Conservation (phyloP, 1,284 basidiomycete genomes). For the Trametes hirsuta region DNA sequence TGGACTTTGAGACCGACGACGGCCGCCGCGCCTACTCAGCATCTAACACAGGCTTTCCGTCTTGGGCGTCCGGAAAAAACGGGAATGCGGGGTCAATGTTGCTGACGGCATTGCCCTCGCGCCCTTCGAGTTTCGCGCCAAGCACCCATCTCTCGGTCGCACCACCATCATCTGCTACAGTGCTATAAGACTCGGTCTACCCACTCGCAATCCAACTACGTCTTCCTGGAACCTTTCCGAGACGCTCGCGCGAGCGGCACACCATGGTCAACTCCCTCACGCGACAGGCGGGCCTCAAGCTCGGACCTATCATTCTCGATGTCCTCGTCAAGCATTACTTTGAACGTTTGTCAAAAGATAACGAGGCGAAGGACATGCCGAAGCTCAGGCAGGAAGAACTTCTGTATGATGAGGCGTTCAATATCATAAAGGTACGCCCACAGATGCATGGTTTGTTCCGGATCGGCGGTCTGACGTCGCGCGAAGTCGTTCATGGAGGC, state of each 20-base stretch:
- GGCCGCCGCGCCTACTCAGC: not conserved
- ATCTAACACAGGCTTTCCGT: not conserved
- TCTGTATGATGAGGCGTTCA: conserved; percentile 83
- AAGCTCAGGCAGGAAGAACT: conserved; percentile 75
- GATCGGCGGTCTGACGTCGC: not conserved
- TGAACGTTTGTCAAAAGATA: conserved; percentile 57
- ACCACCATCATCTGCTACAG: not conserved
- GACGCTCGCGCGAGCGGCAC: not conserved
- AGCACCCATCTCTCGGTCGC: no score
- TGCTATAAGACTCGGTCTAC: not conserved
- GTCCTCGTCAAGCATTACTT: conserved; percentile 86
- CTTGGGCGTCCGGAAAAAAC: not conserved
- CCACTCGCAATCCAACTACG: not conserved
- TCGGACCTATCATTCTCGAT: conserved; percentile 78
- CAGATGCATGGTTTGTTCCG: not conserved
- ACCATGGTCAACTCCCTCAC: conserved; percentile 53
- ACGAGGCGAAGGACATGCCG: conserved; percentile 37
- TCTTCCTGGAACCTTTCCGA: not conserved
- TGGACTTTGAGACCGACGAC: not conserved
- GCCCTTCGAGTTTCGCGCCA: not conserved
- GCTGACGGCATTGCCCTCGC: conserved; percentile 1
- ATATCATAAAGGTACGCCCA: conserved; percentile 68
- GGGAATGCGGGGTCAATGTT: not conserved
- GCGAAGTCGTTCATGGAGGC: conserved; percentile 52
- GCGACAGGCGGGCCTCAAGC: conserved; percentile 60